Base-by-base conservation (phyloP, 768 basidiomycete species). In the Phylloporus arenicola region DNA sequence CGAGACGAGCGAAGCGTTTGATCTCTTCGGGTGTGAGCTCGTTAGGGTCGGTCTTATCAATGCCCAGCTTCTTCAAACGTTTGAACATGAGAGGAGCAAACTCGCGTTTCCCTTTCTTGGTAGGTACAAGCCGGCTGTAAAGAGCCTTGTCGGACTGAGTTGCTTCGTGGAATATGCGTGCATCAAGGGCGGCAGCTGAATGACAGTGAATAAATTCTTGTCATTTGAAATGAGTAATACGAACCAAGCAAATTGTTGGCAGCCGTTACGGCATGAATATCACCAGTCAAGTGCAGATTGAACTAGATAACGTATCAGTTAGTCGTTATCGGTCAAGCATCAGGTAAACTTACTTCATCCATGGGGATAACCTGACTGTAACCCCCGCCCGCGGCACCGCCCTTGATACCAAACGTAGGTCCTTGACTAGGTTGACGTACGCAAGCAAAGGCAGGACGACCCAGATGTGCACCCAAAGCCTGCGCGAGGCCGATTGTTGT, bases 331-430 rank as follows among this genome's bases (percentile, higher is more conserved):
- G 24, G 19, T 30, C 48, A 45, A 60, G 50, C 3, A 7, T 3
- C 8, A 9, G 22, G 0, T 25, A 4, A 14, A 53, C 68, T 47
- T 56, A 88, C 88, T 74, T 97, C 95, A 63, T 97, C 95, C 95
- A 98, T 97, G 37, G 95, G 95, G 71, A 98, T 98, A 62, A 99
- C 90, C 65, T 96, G 94, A 65, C 91, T 92, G 74, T 98, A 99
- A 46, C 95, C 95, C 53, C 95, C 95, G 35, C 96, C 95, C 38
- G 95, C 95, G 33, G 95, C 95, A 60, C 95, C 96, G 58, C 95
- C 95, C 71, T 99, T 99, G 76, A 99, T 96, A 58, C 95, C 95
- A 66, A 98, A 99, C 0, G 95, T 98, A 30, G 95, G 95, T 12
- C 96, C 95, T 70, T 99, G 95, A 72, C 92, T 93, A 4, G 96